Percentiles rank a stretch among this genome's conserved stretches.
phyloP scores from a whole-genome alignment of 2,329 filamentous ascomycete genomes.

The Penicillium verrucosum region DNA sequence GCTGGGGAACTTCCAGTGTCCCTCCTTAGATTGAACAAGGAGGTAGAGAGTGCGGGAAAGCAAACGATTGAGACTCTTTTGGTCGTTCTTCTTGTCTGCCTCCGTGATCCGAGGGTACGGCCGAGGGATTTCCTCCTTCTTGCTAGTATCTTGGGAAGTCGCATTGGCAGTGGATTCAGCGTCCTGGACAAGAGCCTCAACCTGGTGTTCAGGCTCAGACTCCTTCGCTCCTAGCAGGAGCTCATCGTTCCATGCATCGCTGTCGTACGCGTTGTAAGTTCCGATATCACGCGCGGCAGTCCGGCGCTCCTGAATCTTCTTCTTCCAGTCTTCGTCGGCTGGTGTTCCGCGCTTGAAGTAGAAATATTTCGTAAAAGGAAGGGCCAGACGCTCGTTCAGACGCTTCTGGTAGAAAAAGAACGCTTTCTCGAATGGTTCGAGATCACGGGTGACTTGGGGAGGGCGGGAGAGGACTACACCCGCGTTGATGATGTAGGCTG shows the following conservation, averaged over 20 bases:
- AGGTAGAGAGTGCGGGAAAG: constrained; percentile 84
- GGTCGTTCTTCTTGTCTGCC: constrained; percentile 72
- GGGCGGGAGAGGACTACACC: constrained; percentile 84
- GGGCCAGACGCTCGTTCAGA: constrained; percentile 83
- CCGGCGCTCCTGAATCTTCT: constrained; percentile 73
- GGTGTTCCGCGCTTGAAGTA: constrained; percentile 93
- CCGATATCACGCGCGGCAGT: constrained; percentile 82
- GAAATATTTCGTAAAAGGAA: constrained; percentile 85
- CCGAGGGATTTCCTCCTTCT: constrained; percentile 65
- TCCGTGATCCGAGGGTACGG: constrained; percentile 70
- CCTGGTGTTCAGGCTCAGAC: constrained; percentile 61
- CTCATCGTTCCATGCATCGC: constrained; percentile 88
- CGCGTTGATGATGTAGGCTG: constrained; percentile 51
- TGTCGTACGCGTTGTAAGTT: constrained; percentile 70
- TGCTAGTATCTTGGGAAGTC: constrained; percentile 41
- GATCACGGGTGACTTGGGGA: constrained; percentile 77
- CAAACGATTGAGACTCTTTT: constrained; percentile 72
- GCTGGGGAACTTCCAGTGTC: constrained; percentile 77
- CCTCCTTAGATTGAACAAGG: constrained; percentile 68
- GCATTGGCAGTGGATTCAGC: constrained; percentile 56
- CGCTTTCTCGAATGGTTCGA: constrained; percentile 83
- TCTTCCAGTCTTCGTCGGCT: constrained; percentile 81
- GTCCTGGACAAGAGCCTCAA: constrained; percentile 70
- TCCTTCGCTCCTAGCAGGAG: constrained; percentile 69
- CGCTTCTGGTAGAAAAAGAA: constrained; percentile 98